Evolutionary conservation across 1,284 basidiomycete species (phyloP).

Genomic region (Pholiota adiposa): DNA sequence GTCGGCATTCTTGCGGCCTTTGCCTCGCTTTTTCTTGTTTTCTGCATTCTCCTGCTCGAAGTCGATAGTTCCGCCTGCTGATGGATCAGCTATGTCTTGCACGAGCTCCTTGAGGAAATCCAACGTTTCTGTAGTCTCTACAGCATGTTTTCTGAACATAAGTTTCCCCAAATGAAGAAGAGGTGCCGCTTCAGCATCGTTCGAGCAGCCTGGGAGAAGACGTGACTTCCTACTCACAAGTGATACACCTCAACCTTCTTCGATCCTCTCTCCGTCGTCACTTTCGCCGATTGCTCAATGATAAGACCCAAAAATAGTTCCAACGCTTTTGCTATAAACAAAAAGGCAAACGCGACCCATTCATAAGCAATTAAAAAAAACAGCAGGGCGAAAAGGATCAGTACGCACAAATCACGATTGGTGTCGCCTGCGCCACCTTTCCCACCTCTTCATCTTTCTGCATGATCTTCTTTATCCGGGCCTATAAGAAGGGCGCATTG

Average conservation of each 20-base stretch:
- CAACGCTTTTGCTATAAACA: slow-evolving; percentile 84
- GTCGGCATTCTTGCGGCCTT: slow-evolving; percentile 45
- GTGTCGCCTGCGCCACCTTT: slow-evolving; percentile 97
- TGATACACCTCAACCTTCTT: slow-evolving; percentile 95
- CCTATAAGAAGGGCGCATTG: slow-evolving; percentile 51
- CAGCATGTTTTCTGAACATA: slow-evolving; percentile 83
- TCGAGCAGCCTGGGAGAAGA: background rate
- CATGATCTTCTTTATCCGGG: slow-evolving; percentile 99
- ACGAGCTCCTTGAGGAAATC: slow-evolving; percentile 98
- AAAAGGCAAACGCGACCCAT: background rate
- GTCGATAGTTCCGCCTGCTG: slow-evolving; percentile 76
- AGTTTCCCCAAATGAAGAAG: background rate
- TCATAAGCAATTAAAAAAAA: slow-evolving; percentile 1
- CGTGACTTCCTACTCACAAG: slow-evolving; percentile 71
- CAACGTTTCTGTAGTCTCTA: slow-evolving; percentile 87
- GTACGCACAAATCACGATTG: slow-evolving; percentile 93
- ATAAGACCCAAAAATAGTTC: slow-evolving; percentile 93
- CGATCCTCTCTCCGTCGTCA: slow-evolving; percentile 81
- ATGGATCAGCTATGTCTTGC: slow-evolving; percentile 88
- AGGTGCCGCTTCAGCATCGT: background rate
- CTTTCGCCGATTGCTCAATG: slow-evolving; percentile 83
- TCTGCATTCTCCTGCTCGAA: slow-evolving; percentile 65
- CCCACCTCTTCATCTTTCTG: slow-evolving; percentile 99
- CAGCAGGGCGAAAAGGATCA: background rate
- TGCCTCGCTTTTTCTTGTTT: slow-evolving; percentile 60